Base-by-base conservation (phyloP, 2,329 filamentous ascomycete species). In the Penicillium sp. region DNA sequence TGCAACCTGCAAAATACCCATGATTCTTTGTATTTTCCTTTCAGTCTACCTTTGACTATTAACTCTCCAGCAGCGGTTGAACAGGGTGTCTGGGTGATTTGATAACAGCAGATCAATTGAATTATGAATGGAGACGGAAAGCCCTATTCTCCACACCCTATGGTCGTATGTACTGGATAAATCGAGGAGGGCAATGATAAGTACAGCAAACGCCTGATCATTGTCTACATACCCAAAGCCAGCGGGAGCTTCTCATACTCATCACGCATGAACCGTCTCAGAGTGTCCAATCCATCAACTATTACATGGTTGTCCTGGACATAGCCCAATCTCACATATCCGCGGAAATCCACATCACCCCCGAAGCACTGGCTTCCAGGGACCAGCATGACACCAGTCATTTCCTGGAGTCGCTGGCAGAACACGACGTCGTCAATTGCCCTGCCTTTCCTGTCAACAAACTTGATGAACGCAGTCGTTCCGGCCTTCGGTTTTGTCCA, bases 361-460 rank as follows among this genome's bases (percentile, higher is more conserved):
- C 90, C 90, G 72, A 94, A 94, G 64, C 88, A 90, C 43, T 79
- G 81, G 44, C 84, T 84, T 0, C 89, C 91, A 0, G 91, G 90
- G 17, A 90, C 78, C 55, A 93, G 79, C 79, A 93, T 80, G 4
- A 91, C 87, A 21, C 89, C 89, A 0, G 82, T 86, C 71, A 86
- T 83, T 55, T 85, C 80, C 39, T 90, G 75, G 38, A 94, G 72
- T 66, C 84, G 81, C 65, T 85, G 76, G 65, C 89, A 93, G 62
- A 96, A 87, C 2, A 79, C 77, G 17, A 82, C 83, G 60, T 92
- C 88, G 65, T 93, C 84, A 1, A 94, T 81, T 2, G 85, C 81
- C 67, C 79, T 76, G 0, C 82, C 84, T 13, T 81, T 79, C 44
- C 79, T 78, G 23, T 67, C 55, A 49, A 77, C 78, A 62, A 94